Conservation (phyloP, 2,329 filamentous ascomycete species). For the Rachicladosporium sp. region DNA sequence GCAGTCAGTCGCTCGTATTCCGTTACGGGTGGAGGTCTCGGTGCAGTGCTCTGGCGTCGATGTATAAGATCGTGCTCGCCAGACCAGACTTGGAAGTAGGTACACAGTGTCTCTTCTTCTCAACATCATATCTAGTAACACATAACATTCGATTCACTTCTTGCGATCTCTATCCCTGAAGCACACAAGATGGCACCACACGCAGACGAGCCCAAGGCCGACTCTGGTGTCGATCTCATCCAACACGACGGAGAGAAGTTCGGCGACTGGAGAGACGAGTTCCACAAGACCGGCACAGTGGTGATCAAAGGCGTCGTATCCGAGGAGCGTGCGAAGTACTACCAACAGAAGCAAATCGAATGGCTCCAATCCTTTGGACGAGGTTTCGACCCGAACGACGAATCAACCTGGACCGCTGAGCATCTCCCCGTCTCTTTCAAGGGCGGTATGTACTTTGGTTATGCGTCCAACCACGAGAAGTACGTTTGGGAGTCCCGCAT, state of each 20-base stretch:
- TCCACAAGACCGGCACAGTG: constrained; percentile 19
- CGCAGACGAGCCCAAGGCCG: constrained; percentile 8
- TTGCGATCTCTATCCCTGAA: too few relatives aligned
- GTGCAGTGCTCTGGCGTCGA: too few relatives aligned
- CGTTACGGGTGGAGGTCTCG: too few relatives aligned
- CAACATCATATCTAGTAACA: too few relatives aligned
- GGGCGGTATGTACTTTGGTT: constrained; percentile 32
- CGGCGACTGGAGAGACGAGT: constrained; percentile 22
- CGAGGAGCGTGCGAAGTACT: constrained; percentile 17
- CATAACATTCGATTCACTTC: too few relatives aligned
- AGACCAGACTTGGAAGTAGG: too few relatives aligned
- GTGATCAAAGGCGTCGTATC: constrained; percentile 18
- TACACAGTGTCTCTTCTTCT: too few relatives aligned
- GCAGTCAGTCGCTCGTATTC: too few relatives aligned
- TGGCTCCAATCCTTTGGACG: constrained; percentile 20
- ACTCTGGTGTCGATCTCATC: constrained; percentile 11
- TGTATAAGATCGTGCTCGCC: too few relatives aligned
- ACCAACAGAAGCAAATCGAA: constrained; percentile 20
- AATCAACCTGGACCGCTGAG: constrained; percentile 31
- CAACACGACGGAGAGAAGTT: constrained; percentile 10
- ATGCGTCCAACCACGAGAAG: constrained; percentile 30
- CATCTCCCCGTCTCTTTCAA: constrained; percentile 34
- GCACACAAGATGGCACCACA: constrained; percentile 8
- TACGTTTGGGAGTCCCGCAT: constrained; percentile 32
- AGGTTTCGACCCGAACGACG: constrained; percentile 21